These are phyloP conservation scores for Penicillium fuscoglaucum DNA, from an alignment of 2,329 filamentous ascomycete species.

Conservation along the genomic window DNA sequence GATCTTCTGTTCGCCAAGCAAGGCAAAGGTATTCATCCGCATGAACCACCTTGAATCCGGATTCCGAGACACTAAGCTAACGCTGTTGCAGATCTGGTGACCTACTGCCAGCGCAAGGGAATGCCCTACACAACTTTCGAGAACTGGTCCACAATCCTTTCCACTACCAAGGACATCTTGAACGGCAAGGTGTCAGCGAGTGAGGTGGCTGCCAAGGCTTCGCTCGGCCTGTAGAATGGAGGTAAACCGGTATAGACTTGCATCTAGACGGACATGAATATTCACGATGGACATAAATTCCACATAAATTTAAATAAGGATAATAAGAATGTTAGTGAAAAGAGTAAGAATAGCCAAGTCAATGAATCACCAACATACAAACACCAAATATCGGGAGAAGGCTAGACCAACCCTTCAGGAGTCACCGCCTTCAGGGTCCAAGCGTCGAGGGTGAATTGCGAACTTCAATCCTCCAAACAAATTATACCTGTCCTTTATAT, in stretches of 20 bases:
- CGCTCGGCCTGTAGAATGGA: conserved; percentile 9
- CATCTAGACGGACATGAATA: conserved; percentile 5
- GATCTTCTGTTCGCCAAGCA: conserved; percentile 92
- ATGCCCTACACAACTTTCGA: conserved; percentile 87
- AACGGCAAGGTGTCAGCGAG: conserved; percentile 69
- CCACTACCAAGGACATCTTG: conserved; percentile 74
- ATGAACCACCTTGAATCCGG: background rate
- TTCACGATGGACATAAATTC: background rate
- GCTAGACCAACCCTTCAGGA: conserved; percentile 17
- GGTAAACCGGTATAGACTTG: conserved; percentile 10
- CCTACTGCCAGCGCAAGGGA: conserved; percentile 78
- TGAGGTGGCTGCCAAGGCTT: conserved; percentile 59
- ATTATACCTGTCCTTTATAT: conserved; percentile 12
- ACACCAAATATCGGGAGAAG: background rate
- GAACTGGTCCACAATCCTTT: conserved; percentile 77
- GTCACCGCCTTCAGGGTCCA: conserved; percentile 34
- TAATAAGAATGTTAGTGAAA: background rate
- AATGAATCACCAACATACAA: background rate
- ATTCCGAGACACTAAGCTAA: background rate
- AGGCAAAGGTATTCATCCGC: conserved; percentile 65
- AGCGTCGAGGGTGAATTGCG: conserved; percentile 17
- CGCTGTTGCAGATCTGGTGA: conserved; percentile 68
- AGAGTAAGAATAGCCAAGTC: background rate
- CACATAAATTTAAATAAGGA: background rate
- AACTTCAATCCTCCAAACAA: conserved; percentile 9